Conservation (phyloP, 1,284 basidiomycete species). For the Puccinia hordei region DNA sequence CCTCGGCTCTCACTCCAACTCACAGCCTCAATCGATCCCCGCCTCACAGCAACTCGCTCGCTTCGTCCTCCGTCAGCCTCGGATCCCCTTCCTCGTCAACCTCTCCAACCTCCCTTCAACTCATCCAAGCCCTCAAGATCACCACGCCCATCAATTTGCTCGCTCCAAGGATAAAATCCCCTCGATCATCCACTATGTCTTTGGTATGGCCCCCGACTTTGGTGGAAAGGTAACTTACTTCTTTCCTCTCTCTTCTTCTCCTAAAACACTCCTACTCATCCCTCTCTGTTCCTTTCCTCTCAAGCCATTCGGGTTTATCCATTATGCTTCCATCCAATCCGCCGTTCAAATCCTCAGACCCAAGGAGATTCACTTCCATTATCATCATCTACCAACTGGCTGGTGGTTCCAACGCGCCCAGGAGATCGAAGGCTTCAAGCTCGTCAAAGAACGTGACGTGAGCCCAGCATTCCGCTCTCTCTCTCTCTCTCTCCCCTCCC, state of each 20-base stretch:
- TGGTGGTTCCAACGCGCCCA: slow-evolving; percentile 59
- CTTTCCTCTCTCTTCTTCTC: not conserved
- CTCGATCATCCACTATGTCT: slow-evolving; percentile 43
- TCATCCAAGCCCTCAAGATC: not conserved
- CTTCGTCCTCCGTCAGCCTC: slow-evolving; percentile 14
- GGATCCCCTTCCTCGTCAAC: slow-evolving; percentile 31
- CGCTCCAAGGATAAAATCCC: slow-evolving; percentile 20
- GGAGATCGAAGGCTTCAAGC: slow-evolving; percentile 56
- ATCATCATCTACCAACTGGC: slow-evolving; percentile 55
- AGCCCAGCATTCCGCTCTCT: slow-evolving; percentile 53
- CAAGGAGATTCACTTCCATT: slow-evolving; percentile 60
- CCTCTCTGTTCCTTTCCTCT: not conserved
- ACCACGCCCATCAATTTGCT: not conserved
- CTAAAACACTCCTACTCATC: not conserved
- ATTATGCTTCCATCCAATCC: slow-evolving; percentile 61
- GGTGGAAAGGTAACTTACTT: slow-evolving; percentile 38
- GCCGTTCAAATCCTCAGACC: slow-evolving; percentile 61
- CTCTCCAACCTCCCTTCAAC: not conserved
- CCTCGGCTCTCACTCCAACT: slow-evolving; percentile 6
- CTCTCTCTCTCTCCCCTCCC: not conserved
- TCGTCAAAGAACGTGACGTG: slow-evolving; percentile 51
- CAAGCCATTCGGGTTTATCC: slow-evolving; percentile 60
- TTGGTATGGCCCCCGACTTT: slow-evolving; percentile 46
- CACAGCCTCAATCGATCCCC: not conserved
- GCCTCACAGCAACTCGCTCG: slow-evolving; percentile 14